Evolutionary conservation across 352 stramenopile genomes (phyloP).

Genomic region (Pythium phragmitis): DNA sequence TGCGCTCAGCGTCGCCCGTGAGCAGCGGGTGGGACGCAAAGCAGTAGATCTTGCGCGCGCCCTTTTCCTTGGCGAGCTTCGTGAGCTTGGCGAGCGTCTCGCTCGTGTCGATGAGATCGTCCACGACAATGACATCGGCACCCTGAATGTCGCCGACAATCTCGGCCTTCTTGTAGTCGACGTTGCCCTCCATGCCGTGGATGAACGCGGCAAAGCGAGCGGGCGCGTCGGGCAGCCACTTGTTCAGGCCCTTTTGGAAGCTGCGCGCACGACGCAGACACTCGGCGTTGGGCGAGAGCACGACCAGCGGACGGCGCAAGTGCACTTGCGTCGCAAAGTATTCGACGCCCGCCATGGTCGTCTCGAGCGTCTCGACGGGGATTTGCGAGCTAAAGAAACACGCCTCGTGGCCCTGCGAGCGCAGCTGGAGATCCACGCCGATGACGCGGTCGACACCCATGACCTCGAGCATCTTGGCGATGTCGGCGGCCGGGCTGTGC

Average conservation of each 20-base stretch:
- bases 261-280: conserved; percentile 79
- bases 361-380: conserved; percentile 92
- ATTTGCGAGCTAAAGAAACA: conserved; percentile 92
- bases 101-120: conserved; percentile 90
- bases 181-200: conserved; percentile 55
- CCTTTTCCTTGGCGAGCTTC: conserved; percentile 75
- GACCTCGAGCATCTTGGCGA: conserved; percentile 93
- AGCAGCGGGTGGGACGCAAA: conserved; percentile 91
- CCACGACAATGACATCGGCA: conserved; percentile 90
- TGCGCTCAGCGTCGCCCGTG: conserved; percentile 80
- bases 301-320: conserved; percentile 73
- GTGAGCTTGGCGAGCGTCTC: conserved; percentile 82
- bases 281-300: conserved; percentile 89
- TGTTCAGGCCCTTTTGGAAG: conserved; percentile 87
- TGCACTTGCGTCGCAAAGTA: conserved; percentile 90
- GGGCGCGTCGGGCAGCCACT: conserved; percentile 81
- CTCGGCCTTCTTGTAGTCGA: conserved; percentile 66
- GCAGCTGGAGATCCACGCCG: conserved; percentile 91
- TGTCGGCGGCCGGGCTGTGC: conserved; percentile 83
- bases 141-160: conserved; percentile 89
- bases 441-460: conserved; percentile 95
- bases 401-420: conserved; percentile 85
- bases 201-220: conserved; percentile 85
- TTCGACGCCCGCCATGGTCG: conserved; percentile 88
- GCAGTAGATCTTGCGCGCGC: conserved; percentile 87